Conservation (phyloP, 2,329 filamentous ascomycete species). For the Emergomyces pasteurianus region DNA sequence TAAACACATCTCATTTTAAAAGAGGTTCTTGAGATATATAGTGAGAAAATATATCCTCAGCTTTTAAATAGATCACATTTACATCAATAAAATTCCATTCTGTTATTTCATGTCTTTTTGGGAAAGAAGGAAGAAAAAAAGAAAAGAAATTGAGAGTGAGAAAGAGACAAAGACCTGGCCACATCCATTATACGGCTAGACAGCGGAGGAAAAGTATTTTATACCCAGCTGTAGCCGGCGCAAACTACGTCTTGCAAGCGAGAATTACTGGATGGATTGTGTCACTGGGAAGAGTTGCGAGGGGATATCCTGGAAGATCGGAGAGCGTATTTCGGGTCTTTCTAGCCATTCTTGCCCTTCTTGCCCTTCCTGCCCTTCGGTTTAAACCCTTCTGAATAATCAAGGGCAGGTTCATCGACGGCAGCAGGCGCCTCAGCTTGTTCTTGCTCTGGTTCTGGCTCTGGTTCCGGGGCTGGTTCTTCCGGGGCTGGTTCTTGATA, state of each 20-base stretch:
- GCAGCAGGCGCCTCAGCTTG: neutral
- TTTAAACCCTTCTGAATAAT: no score
- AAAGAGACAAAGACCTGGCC: neutral
- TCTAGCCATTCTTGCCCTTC: neutral
- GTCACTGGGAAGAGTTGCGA: no score
- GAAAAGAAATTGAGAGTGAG: neutral
- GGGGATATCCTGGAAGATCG: no score
- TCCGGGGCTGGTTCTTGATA: neutral
- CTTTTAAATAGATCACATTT: neutral
- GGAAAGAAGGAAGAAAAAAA: neutral
- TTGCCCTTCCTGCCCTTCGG: neutral
- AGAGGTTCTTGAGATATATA: neutral
- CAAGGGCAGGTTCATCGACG: neutral
- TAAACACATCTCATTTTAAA: no score
- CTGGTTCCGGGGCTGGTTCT: neutral
- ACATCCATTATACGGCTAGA: no score
- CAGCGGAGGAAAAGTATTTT: no score
- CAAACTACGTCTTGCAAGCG: neutral
- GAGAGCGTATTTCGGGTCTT: no score
- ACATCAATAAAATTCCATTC: neutral
- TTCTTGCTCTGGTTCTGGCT: neutral
- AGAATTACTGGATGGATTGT: neutral
- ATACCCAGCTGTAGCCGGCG: neutral
- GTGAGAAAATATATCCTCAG: neutral
- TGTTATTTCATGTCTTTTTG: neutral